These are phyloP conservation scores for Dinochytrium kinnereticum DNA, from an alignment of 371 early-diverging fungal species.

Conservation along the genomic window DNA sequence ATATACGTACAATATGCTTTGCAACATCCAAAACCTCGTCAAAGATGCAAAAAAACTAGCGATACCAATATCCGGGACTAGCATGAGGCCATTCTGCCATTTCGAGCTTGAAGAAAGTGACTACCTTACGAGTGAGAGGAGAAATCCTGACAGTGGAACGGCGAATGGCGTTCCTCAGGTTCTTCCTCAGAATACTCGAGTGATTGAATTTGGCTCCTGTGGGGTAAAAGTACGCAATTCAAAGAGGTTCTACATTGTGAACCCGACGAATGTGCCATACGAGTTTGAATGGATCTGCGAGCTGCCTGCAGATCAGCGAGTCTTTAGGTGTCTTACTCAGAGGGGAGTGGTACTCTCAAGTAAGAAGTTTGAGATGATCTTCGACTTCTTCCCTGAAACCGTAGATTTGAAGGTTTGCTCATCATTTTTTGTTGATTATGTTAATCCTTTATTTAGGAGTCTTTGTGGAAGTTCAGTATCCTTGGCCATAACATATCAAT, in stretches of 20 bases:
- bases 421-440: not conserved
- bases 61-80: conserved; percentile 45
- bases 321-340: conserved; percentile 55
- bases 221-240: conserved; percentile 55
- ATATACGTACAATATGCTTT: conserved; percentile 31
- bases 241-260: conserved; percentile 59
- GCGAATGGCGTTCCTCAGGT: conserved; percentile 42
- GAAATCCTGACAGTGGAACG: conserved; percentile 38
- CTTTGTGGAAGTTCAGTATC: conserved; percentile 58
- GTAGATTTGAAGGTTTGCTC: conserved; percentile 50
- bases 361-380: conserved; percentile 59
- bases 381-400: conserved; percentile 58
- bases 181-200: conserved; percentile 50
- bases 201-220: conserved; percentile 57
- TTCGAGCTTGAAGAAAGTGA: conserved; percentile 62
- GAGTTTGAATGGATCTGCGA: conserved; percentile 54
- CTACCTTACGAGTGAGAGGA: conserved; percentile 48
- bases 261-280: conserved; percentile 55
- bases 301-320: conserved; percentile 21
- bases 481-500: conserved; percentile 45
- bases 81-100: conserved; percentile 60
- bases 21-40: conserved; percentile 47
- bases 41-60: conserved; percentile 38
- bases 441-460: conserved; percentile 40
- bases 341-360: conserved; percentile 47